Base-by-base conservation (phyloP, 345 rosid species). In the Balakata baccata region DNA sequence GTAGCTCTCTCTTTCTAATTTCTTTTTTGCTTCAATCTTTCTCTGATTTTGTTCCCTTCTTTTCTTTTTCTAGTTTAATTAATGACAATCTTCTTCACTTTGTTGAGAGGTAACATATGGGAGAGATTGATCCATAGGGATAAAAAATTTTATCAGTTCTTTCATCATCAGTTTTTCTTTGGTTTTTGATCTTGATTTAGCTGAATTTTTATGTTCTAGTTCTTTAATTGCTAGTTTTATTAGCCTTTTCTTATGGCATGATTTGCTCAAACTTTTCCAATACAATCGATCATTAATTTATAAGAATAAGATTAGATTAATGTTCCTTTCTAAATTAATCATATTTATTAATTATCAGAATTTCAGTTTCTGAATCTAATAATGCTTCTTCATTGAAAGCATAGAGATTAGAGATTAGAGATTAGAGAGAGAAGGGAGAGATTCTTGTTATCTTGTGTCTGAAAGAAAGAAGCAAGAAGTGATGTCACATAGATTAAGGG, bases 391-490 rank as follows among this genome's bases (percentile, higher is more conserved):
- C 34, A 29, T 29, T 29, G 34, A 29, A 29, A 29, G 34, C 34
- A 1, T 2, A 29, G 18, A 50, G 2, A 12, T 8, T 12, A 64
- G 49, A 64, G 20, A 10, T 20, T 43, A 43, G 45, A 1, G n/a
- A 25, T 47, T 38, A 64, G 25, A 17, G 60, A 16, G 61, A 14
- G 52, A 66, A 16, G 49, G 13, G 52, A 64, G 63, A 43, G 66
- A 63, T 67, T 63, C 65, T 54, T 64, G 29, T 72, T 29, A 70
- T 76, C 74, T 77, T 51, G 14, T 83, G 88, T 83, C 84, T 56
- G 80, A 77, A 71, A 82, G 56, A 60, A 71, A 81, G 90, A 71
- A 80, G 83, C 90, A 77, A 78, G 83, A 85, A 83, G 88, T 68
- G 78, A 62, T 62, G 53, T 68, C 41, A 53, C 63, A 39, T 50